Percentiles rank a stretch among this genome's conserved stretches.
phyloP scores from a whole-genome alignment of 768 basidiomycete species.

The Lactifluus volemus region DNA sequence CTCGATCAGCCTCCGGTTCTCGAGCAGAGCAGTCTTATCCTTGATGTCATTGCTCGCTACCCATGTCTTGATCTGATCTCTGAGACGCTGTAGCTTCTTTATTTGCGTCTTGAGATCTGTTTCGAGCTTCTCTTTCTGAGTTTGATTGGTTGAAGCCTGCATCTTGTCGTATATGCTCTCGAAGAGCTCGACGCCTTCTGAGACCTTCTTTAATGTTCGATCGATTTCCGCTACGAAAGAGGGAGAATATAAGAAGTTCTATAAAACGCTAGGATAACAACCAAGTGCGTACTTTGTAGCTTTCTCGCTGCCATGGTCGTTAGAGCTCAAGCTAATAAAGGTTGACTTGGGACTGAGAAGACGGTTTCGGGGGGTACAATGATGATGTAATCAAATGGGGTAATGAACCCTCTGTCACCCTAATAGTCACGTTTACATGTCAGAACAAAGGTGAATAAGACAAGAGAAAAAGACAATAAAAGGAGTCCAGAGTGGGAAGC shows the following conservation, averaged over 20 bases:
- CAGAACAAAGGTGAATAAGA: too few species aligned
- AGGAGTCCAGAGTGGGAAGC: neutral
- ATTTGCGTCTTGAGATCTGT: slow-evolving; percentile 96
- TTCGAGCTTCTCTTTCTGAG: slow-evolving; percentile 98
- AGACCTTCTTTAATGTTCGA: slow-evolving; percentile 94
- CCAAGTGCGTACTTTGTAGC: slow-evolving; percentile 58
- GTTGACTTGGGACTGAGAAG: neutral
- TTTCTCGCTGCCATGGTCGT: slow-evolving; percentile 79
- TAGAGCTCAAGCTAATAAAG: slow-evolving; percentile 9
- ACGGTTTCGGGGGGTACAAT: neutral
- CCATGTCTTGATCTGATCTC: slow-evolving; percentile 94
- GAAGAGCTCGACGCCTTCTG: slow-evolving; percentile 91
- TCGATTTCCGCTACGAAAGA: slow-evolving; percentile 85
- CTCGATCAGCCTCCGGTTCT: slow-evolving; percentile 94
- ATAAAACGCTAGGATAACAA: neutral
- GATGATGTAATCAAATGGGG: slow-evolving; percentile 2
- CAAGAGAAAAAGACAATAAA: neutral
- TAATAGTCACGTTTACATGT: neutral
- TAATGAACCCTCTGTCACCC: neutral
- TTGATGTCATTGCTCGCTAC: slow-evolving; percentile 97
- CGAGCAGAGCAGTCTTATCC: slow-evolving; percentile 88
- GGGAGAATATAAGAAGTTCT: neutral
- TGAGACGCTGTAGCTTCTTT: slow-evolving; percentile 81
- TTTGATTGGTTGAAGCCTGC: slow-evolving; percentile 90
- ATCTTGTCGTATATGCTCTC: slow-evolving; percentile 98